phyloP scores from a whole-genome alignment of 2,329 filamentous ascomycete species.

The Calonectria multiphialidica region DNA sequence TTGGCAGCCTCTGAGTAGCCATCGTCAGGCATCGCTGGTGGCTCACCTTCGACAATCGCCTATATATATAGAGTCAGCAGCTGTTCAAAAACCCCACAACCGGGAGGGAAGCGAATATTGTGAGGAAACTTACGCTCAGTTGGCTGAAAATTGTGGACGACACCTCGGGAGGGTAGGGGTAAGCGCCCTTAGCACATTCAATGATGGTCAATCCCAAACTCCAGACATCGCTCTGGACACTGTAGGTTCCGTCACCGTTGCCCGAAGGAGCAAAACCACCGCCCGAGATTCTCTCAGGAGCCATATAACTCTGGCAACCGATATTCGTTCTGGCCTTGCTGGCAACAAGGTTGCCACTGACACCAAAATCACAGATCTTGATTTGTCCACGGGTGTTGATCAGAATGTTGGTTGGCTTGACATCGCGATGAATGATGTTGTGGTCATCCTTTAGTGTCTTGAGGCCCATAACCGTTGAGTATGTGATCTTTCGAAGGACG shows the following conservation, averaged over 20 bases:
- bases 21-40: conserved; percentile 84
- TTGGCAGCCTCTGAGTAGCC: conserved; percentile 84
- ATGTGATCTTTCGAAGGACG: conserved; percentile 89
- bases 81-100: not conserved
- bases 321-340: conserved; percentile 99
- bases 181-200: conserved; percentile 93
- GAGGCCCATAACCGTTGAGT: conserved; percentile 89
- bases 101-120: not conserved
- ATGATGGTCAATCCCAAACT: conserved; percentile 94
- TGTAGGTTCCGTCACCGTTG: conserved; percentile 86
- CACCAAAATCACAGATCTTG: conserved; percentile 99
- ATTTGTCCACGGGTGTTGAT: conserved; percentile 90
- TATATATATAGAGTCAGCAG: conserved; percentile 52
- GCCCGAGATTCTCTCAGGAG: conserved; percentile 92
- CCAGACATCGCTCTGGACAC: conserved; percentile 98
- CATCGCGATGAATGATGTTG: conserved; percentile 98
- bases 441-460: conserved; percentile 97
- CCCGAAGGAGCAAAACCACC: conserved; percentile 81
- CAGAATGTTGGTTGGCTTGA: conserved; percentile 99
- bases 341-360: conserved; percentile 95
- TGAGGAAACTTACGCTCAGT: conserved; percentile 81
- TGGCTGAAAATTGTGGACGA: conserved; percentile 99
- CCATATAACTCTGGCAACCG: conserved; percentile 99
- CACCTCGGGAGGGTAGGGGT: conserved; percentile 96
- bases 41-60: conserved; percentile 98